These are phyloP conservation scores for Phyllosticta paracitricarpa DNA, from an alignment of 2,329 filamentous ascomycete species.

Conservation along the genomic window DNA sequence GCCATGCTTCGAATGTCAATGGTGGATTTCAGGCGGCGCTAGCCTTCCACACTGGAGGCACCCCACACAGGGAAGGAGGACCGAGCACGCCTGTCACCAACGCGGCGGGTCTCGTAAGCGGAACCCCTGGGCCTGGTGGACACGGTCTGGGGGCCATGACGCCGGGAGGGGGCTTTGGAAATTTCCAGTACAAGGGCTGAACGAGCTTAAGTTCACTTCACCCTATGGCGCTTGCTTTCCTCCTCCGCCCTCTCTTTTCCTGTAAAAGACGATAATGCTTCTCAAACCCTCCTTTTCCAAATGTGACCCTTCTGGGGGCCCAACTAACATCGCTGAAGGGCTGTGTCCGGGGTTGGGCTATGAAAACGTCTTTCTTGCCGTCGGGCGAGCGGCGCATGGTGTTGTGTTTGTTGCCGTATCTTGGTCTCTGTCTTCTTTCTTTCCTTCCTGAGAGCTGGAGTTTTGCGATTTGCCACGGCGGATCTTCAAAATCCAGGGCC, in stretches of 20 bases:
- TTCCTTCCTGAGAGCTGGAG: slow-evolving; percentile 5
- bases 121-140: slow-evolving; percentile 48
- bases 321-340: not conserved
- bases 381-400: not conserved
- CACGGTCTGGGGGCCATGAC: slow-evolving; percentile 55
- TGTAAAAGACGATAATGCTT: slow-evolving; percentile 9
- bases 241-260: slow-evolving; percentile 2
- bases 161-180: slow-evolving; percentile 68
- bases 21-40: slow-evolving; percentile 25
- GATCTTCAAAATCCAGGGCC: slow-evolving; percentile 2
- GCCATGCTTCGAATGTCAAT: slow-evolving; percentile 30
- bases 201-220: slow-evolving; percentile 1
- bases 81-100: slow-evolving; percentile 62
- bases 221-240: not conserved
- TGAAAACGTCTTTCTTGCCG: not conserved
- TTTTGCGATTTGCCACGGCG: slow-evolving; percentile 8
- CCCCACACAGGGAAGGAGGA: slow-evolving; percentile 34
- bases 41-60: slow-evolving; percentile 29
- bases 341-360: not conserved
- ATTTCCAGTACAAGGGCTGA: slow-evolving; percentile 39
- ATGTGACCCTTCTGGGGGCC: not conserved
- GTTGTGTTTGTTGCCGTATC: not conserved
- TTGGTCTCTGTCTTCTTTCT: not conserved
- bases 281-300: not conserved
- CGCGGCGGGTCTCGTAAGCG: slow-evolving; percentile 38